These are phyloP conservation scores for Ogataea dorogensis DNA, from an alignment of 805 yeast species.

Conservation along the genomic window DNA sequence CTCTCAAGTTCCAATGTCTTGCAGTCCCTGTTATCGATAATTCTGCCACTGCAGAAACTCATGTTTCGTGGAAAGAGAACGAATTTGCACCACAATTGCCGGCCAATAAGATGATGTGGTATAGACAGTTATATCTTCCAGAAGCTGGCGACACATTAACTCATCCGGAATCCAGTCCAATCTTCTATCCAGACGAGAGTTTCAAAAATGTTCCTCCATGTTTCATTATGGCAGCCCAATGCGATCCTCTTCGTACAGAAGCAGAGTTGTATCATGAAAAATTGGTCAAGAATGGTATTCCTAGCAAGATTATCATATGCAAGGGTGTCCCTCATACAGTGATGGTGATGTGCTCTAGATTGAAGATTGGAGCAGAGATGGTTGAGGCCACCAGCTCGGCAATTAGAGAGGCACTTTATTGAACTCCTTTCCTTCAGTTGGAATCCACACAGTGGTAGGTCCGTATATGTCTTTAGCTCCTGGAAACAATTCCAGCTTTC, in stretches of 20 bases:
- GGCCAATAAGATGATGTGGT: constrained; percentile 46
- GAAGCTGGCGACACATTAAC: constrained; percentile 37
- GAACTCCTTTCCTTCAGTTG: background rate
- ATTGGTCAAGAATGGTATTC: constrained; percentile 37
- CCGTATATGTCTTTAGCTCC: constrained; percentile 32
- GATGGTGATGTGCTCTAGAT: constrained; percentile 44
- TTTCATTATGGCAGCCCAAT: constrained; percentile 41
- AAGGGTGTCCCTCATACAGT: constrained; percentile 48
- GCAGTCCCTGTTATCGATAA: constrained; percentile 46
- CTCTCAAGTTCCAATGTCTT: constrained; percentile 39
- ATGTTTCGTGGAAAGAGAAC: constrained; percentile 39
- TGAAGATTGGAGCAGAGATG: constrained; percentile 15
- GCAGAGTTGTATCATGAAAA: constrained; percentile 43
- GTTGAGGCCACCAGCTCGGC: constrained; percentile 10
- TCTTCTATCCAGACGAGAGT: constrained; percentile 40
- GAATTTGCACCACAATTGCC: constrained; percentile 44
- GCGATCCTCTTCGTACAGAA: constrained; percentile 45
- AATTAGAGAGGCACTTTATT: constrained; percentile 5
- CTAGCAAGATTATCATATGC: constrained; percentile 36
- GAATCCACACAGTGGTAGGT: constrained; percentile 6
- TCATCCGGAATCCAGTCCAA: constrained; percentile 39
- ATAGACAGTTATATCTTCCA: constrained; percentile 41
- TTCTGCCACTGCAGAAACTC: constrained; percentile 37
- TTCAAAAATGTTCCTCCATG: constrained; percentile 42
- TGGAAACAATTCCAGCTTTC: constrained; percentile 38